Evolutionary conservation across 1,284 basidiomycete species (phyloP).

Genomic region (Phellopilus nigrolimitatus): DNA sequence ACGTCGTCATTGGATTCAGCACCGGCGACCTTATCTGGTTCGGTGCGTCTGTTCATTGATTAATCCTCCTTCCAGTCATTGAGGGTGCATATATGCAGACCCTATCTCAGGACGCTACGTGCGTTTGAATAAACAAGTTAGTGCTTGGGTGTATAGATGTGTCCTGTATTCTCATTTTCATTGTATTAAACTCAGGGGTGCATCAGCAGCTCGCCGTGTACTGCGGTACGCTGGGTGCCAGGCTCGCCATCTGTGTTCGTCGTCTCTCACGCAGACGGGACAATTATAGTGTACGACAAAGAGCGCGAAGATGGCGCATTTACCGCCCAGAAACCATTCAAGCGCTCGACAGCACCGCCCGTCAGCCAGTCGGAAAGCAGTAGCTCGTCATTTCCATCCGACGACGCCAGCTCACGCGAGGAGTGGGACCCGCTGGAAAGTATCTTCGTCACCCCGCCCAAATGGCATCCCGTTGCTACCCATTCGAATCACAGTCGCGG

Average conservation of each 20-base stretch:
- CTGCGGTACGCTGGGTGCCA: conserved; percentile 87
- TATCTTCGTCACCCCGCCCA: conserved; percentile 76
- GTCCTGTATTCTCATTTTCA: conserved; percentile 21
- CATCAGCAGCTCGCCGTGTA: conserved; percentile 76
- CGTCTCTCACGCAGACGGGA: conserved; percentile 88
- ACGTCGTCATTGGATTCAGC: conserved; percentile 89
- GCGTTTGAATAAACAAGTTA: conserved; percentile 86
- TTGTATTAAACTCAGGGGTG: conserved; percentile 48
- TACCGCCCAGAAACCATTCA: conserved; percentile 49
- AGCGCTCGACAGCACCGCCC: conserved; percentile 20
- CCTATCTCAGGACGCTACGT: conserved; percentile 82
- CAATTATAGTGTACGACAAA: conserved; percentile 83
- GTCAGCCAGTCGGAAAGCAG: conserved; percentile 15
- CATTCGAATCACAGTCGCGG: conserved; percentile 31
- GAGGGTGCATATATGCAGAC: conserved; percentile 40
- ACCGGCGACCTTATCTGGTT: conserved; percentile 94
- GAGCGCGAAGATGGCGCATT: conserved; percentile 84
- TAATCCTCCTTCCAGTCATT: neutral
- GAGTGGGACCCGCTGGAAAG: conserved; percentile 73
- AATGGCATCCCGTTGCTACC: conserved; percentile 68
- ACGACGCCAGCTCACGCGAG: conserved; percentile 28
- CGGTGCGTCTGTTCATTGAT: conserved; percentile 41
- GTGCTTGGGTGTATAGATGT: conserved; percentile 21
- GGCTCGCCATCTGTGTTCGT: conserved; percentile 81
- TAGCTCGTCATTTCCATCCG: conserved; percentile 20